Evolutionary conservation across 2,329 filamentous ascomycete genomes (phyloP).

Genomic region (Pleochaeta shiraiana): DNA sequence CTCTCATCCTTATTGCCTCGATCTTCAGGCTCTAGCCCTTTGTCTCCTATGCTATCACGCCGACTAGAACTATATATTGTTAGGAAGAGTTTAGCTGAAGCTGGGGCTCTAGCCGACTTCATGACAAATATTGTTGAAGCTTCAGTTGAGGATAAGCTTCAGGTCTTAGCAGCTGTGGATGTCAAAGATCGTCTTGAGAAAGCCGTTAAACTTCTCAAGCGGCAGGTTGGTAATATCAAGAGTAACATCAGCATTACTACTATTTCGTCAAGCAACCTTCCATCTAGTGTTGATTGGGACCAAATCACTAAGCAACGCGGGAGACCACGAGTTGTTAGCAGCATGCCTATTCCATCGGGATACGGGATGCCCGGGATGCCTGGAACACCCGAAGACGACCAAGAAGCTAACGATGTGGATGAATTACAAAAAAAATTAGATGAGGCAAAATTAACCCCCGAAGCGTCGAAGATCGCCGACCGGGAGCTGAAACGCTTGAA

Average conservation of each 20-base stretch:
- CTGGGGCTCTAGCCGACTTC: conserved; percentile 76
- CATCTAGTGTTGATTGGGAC: conserved; percentile 35
- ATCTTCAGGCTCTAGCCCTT: conserved; percentile 34
- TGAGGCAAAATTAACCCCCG: conserved; percentile 56
- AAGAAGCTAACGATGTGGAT: conserved; percentile 75
- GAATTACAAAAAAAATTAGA: conserved; percentile 78
- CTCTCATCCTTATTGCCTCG: conserved; percentile 68
- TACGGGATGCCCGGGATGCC: conserved; percentile 11
- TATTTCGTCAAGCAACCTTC: conserved; percentile 40
- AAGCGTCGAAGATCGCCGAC: conserved; percentile 78
- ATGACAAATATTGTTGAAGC: conserved; percentile 87
- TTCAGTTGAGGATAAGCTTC: conserved; percentile 75
- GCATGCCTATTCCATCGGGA: conserved; percentile 11
- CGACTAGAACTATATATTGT: conserved; percentile 74
- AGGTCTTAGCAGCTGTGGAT: conserved; percentile 61
- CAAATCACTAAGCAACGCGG: conserved; percentile 22
- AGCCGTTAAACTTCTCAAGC: conserved; percentile 64
- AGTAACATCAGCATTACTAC: conserved; percentile 71
- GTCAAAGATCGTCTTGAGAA: conserved; percentile 57
- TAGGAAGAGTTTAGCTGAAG: conserved; percentile 60
- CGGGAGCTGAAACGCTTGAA: conserved; percentile 70
- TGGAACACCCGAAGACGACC: conserved; percentile 33
- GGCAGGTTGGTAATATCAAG: conserved; percentile 67
- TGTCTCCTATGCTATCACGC: conserved; percentile 70
- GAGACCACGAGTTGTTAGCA: conserved; percentile 12